phyloP scores from a whole-genome alignment of 2,329 filamentous ascomycete species.

The Metarhizium guizhouense region DNA sequence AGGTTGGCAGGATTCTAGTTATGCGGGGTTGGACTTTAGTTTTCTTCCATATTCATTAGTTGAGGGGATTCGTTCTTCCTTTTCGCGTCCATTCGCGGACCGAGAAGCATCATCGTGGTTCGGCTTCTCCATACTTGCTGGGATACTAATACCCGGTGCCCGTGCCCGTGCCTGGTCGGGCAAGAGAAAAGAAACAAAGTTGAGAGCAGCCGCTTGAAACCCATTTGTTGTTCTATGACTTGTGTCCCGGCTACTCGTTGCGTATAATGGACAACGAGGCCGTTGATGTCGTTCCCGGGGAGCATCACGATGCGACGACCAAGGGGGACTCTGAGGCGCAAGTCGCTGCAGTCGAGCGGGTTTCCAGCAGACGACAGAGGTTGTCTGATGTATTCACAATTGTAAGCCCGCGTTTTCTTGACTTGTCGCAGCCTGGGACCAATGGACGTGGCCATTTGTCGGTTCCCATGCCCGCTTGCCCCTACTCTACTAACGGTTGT shows the following conservation, averaged over 20 bases:
- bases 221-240: too few relatives aligned
- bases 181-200: too few relatives aligned
- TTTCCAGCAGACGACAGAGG: slow-evolving; percentile 9
- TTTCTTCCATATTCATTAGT: not conserved
- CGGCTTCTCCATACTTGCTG: too few relatives aligned
- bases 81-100: too few relatives aligned
- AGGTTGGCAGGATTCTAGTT: not conserved
- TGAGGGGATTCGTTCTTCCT: too few relatives aligned
- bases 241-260: not conserved
- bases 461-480: too few relatives aligned
- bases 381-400: slow-evolving; percentile 19
- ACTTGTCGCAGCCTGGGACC: not conserved
- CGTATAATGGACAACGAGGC: not conserved
- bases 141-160: too few relatives aligned
- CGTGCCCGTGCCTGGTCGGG: too few relatives aligned
- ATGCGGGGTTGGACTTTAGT: not conserved
- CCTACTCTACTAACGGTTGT: not conserved
- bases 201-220: not conserved
- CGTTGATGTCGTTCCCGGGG: not conserved
- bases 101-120: too few relatives aligned
- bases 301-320: not conserved
- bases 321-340: not conserved
- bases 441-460: too few relatives aligned
- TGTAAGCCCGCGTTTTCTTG: slow-evolving; percentile 3
- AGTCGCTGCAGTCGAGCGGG: not conserved